Evolutionary conservation across 2,329 filamentous ascomycete species (phyloP), one percentile per base, ranked within the genome.

Genomic region (Fusarium stilboides): DNA sequence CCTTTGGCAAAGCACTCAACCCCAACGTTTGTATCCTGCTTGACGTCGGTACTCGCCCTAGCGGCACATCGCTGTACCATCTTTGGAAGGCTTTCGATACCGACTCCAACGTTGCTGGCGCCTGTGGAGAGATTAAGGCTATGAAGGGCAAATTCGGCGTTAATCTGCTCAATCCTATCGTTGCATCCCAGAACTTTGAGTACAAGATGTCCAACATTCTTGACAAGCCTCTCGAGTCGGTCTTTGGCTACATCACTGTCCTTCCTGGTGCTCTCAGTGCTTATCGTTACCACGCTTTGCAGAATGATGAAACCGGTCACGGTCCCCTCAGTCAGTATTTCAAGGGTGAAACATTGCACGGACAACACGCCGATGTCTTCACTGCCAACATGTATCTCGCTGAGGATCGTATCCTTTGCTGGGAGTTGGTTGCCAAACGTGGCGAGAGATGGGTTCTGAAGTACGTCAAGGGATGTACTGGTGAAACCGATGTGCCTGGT

Each of bases 131-230:
- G 80, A 99, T 99, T 80, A 97, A 95, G 78, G 96, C 96, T 1
- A 97, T 97, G 82, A 97, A 98, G 79, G 96, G 96, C 9, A 93
- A 91, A 71, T 90, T 88, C 24, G 94, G 94, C 76, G 84, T 89
- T 7, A 94, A 95, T 67, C 86, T 99, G 17, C 84, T 99, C 45
- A 99, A 99, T 75, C 96, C 96, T 0, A 85, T 99, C 8, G 95
- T 99, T 17, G 96, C 96, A 0, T 97, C 94, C 45, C 96, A 99
- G 76, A 99, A 99, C 78, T 99, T 99, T 72, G 96, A 99, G 83
- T 99, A 99, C 85, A 99, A 99, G 81, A 98, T 99, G 94, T 97
- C 94, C 40, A 99, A 99, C 75, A 99, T 99, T 75, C 86, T 99
- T 26, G 96, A 99, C 79, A 99, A 99, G 80, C 96, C 96, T 1